Base-by-base conservation (phyloP, 2,329 filamentous ascomycete species). In the Alternaria alternata region DNA sequence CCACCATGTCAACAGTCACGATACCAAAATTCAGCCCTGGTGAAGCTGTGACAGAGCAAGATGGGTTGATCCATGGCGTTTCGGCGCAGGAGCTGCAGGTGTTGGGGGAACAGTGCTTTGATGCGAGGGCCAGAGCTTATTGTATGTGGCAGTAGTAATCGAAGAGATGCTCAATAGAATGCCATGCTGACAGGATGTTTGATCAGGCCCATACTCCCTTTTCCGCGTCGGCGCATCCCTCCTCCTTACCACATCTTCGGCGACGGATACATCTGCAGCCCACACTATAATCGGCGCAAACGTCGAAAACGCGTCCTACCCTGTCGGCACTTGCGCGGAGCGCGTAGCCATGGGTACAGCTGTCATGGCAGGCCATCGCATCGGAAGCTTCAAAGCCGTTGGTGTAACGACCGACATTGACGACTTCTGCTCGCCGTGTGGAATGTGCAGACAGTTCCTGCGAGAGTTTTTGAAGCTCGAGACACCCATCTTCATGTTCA, bases 321-420 rank as follows among this genome's bases (percentile, higher is more conserved):
- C 95, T 0, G 94, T 97, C 6, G 93, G 93, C n/a, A 96, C 92
- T 3, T 98, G 95, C 79, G 95, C 95, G 14, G 95, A 99, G 85
- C 85, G 94, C 59, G 92, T 94, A n/a, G 93, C 77, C 2, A 85
- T 98, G 67, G 91, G 88, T 7, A 93, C 89, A 39, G 94, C 94
- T 22, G 87, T 97, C 4, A 86, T 87, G 7, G 81, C 81, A 52
- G 86, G 87, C 3, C 79, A 86, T 66, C 80, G 78, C 34, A 44
- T 75, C 3, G 74, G 74, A 51, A 78, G 71, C 59, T 80, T 75
- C 67, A 89, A 88, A 73, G 94, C 94, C 20, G 80, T 99, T 22
- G 94, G 91, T 16, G 93, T 99, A 4, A 87, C 91, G 7, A 96
- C 94, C 6, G 91, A 97, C 75, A 90, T 91, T 60, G 69, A 71